Evolutionary conservation across 495 filamentous ascomycete species (phyloP).

Genomic region (Neurospora hispaniola): DNA sequence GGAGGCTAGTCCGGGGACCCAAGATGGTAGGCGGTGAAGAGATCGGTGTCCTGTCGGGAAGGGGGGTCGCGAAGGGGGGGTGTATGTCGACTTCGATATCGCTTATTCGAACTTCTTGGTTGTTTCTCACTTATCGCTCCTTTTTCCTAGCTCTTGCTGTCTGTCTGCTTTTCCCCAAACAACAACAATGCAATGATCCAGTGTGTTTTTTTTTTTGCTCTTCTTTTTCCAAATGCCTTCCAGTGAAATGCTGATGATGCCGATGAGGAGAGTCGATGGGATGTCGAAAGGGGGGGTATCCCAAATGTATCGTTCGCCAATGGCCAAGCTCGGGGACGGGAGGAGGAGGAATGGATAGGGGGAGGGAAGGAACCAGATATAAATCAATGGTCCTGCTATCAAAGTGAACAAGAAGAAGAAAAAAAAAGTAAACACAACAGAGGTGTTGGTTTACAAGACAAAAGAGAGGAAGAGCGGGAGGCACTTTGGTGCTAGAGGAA

Average conservation of each 20-base stretch:
- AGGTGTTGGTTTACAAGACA: background rate
- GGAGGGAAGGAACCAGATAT: background rate
- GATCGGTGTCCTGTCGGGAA: background rate
- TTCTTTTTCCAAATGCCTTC: background rate
- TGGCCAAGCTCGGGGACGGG: slow-evolving; percentile 8
- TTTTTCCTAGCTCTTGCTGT: background rate
- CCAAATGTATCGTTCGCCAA: slow-evolving; percentile 8
- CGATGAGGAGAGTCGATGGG: background rate
- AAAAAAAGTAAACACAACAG: background rate
- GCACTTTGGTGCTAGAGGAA: background rate
- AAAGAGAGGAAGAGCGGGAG: background rate
- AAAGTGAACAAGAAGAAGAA: background rate
- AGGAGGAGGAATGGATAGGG: slow-evolving; percentile 3
- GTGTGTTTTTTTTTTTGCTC: background rate
- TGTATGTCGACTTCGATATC: background rate
- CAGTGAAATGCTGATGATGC: background rate
- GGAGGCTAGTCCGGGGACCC: background rate
- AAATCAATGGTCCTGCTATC: background rate
- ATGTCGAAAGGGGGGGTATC: background rate
- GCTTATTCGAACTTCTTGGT: background rate
- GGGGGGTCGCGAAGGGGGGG: background rate
- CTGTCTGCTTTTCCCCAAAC: background rate
- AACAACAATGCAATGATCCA: background rate
- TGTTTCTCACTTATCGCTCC: background rate
- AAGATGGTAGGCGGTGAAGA: background rate